Evolutionary conservation across 2,329 filamentous ascomycete genomes (phyloP).

Genomic region (Aspergillus luchuensis): DNA sequence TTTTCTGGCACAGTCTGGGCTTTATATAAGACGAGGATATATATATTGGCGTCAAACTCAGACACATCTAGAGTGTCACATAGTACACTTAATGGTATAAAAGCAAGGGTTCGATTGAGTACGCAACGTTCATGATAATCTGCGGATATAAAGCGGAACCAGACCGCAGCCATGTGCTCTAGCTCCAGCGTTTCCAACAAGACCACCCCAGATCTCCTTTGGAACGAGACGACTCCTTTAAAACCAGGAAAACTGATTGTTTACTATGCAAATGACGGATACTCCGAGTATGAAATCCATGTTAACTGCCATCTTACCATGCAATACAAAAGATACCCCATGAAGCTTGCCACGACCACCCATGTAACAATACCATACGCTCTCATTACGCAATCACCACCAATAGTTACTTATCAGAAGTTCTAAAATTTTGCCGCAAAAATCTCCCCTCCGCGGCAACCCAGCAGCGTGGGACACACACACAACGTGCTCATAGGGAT

Average conservation of each 20-base stretch:
- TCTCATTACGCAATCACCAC: constrained; percentile 5
- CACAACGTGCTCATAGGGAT: constrained; percentile 27
- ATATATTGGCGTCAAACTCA: too few species aligned
- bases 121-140: too few species aligned
- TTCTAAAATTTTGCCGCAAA: constrained; percentile 11
- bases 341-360: background rate
- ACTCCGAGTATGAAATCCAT: background rate
- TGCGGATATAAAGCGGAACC: too few species aligned
- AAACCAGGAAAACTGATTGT: too few species aligned
- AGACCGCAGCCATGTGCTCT: too few species aligned
- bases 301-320: background rate
- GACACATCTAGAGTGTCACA: background rate
- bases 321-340: background rate
- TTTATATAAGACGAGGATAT: background rate
- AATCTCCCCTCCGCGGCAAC: background rate
- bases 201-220: too few species aligned
- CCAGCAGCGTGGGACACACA: background rate
- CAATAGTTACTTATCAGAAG: constrained; percentile 4
- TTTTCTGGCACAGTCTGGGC: background rate
- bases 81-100: background rate
- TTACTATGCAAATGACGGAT: too few species aligned
- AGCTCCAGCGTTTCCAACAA: background rate
- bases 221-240: background rate
- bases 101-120: background rate
- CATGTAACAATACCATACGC: constrained; percentile 14